phyloP scores from a whole-genome alignment of 2,329 filamentous ascomycete genomes.

The Trichoderma lentiforme region DNA sequence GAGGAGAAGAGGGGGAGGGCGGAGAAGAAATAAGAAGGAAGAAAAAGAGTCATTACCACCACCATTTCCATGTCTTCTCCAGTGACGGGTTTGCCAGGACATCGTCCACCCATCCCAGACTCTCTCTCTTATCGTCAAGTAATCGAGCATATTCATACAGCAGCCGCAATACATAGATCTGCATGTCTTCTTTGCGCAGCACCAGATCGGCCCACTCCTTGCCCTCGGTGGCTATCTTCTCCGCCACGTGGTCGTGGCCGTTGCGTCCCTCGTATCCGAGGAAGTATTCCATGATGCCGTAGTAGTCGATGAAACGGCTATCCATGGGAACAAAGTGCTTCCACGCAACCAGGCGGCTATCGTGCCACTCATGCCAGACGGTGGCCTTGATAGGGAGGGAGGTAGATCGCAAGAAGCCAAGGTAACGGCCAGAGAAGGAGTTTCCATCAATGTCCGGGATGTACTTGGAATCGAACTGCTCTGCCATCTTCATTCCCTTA shows the following conservation, averaged over 20 bases:
- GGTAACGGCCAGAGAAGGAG: slow-evolving; percentile 65
- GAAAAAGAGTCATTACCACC: slow-evolving; percentile 15
- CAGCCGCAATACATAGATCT: slow-evolving; percentile 64
- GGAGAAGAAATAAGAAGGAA: neutral
- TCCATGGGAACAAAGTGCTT: slow-evolving; percentile 80
- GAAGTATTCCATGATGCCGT: slow-evolving; percentile 72
- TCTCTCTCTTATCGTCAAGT: slow-evolving; percentile 48
- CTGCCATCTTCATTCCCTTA: slow-evolving; percentile 40
- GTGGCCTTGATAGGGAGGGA: slow-evolving; percentile 74
- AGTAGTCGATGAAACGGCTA: slow-evolving; percentile 68
- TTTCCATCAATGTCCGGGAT: slow-evolving; percentile 76
- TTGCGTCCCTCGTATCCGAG: slow-evolving; percentile 52
- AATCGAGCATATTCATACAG: slow-evolving; percentile 61
- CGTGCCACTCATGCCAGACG: slow-evolving; percentile 78
- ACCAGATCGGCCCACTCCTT: slow-evolving; percentile 67
- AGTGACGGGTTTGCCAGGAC: slow-evolving; percentile 36
- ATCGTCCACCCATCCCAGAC: slow-evolving; percentile 55
- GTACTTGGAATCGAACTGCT: slow-evolving; percentile 63
- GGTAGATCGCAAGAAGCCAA: slow-evolving; percentile 66
- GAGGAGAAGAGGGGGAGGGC: neutral
- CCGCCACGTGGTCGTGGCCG: slow-evolving; percentile 55
- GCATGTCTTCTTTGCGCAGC: slow-evolving; percentile 69
- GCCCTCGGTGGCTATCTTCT: slow-evolving; percentile 62
- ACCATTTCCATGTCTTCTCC: slow-evolving; percentile 31
- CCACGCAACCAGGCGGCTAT: slow-evolving; percentile 70